Evolutionary conservation across 495 filamentous ascomycete genomes (phyloP).

Genomic region (Massariosphaeria phaeospora): DNA sequence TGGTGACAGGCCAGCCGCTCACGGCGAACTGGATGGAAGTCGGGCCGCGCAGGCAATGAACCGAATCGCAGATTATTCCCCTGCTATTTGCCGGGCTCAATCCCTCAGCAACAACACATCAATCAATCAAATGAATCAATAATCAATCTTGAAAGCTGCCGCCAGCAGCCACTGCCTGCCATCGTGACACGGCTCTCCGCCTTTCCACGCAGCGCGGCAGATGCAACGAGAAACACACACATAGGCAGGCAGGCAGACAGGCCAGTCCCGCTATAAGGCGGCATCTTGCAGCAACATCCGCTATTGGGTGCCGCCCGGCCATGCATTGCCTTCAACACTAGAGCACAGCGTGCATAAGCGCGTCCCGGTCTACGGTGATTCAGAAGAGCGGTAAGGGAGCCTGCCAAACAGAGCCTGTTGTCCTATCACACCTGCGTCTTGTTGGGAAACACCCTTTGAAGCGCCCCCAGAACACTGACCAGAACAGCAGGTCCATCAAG

Average conservation of each 20-base stretch:
- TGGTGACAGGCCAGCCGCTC: too few relatives aligned
- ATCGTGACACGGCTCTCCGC: not conserved
- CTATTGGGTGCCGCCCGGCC: constrained; percentile 28
- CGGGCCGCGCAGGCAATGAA: too few relatives aligned
- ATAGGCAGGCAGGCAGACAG: too few relatives aligned
- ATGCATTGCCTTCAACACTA: constrained; percentile 29
- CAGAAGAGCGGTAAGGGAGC: constrained; percentile 34
- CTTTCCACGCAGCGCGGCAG: constrained; percentile 9
- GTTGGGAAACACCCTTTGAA: constrained; percentile 30
- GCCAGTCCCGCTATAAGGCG: constrained; percentile 10
- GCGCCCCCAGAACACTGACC: constrained; percentile 14
- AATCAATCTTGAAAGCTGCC: too few relatives aligned
- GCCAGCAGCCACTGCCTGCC: too few relatives aligned
- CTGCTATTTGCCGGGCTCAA: too few relatives aligned
- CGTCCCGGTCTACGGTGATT: constrained; percentile 29
- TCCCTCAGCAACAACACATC: constrained; percentile 1
- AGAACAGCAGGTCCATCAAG: not conserved
- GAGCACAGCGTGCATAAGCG: constrained; percentile 33
- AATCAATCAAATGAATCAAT: too few relatives aligned
- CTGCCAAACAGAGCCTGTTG: constrained; percentile 12
- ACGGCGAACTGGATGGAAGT: too few relatives aligned
- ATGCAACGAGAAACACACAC: constrained; percentile 17
- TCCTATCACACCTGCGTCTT: constrained; percentile 28
- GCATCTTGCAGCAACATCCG: constrained; percentile 16
- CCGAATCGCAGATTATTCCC: too few relatives aligned